Evolutionary conservation across 169 alveolate genomes (phyloP), one percentile per base, ranked within the genome.

Genomic region (Plasmodium billcollinsi): DNA sequence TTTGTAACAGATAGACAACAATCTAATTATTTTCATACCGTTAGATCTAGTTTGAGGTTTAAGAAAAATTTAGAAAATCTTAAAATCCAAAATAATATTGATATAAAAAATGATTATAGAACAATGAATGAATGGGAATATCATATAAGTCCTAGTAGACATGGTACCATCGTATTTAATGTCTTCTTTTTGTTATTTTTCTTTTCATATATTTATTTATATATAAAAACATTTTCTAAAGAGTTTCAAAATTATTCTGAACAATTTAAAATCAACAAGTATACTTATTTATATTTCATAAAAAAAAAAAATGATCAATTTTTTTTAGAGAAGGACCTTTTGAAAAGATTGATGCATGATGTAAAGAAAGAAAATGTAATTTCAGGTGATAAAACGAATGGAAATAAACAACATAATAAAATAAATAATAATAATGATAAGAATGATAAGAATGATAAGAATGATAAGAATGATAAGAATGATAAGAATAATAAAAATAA

Each of bases 141-240:
- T 49, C 71, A 52, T 43, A 69, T 83, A 24, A 83, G 91, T 7
- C 91, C 91, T 8, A 63, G 63, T 56, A 83, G 91, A 39, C 91
- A 83, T 83, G 49, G 71, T 18, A 83, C 91, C n/a, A 83, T 83
- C 14, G n/a, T 83, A 14, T 83, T 83, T 83, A 83, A 83, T 72
- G 39, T 83, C 8, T 83, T 83, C 56, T 83, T 83, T 69, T 73
- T 83, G 26, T 58, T 83, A 56, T 83, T 83, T 62, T 83, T 83
- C 61, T 83, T 67, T 61, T 83, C 80, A 24, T 83, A 69, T 33
- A 29, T 83, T 14, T 49, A 83, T 56, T 52, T 83, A 56, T 83
- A 83, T 83, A 33, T 83, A n/a, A 83, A 69, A 62, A 39, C 91
- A 11, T 83, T 83, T 26, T 33, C 70, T 6, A 9, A 43, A 1